phyloP scores from a whole-genome alignment of 2,329 filamentous ascomycete species.

The Xylariaceae sp. region DNA sequence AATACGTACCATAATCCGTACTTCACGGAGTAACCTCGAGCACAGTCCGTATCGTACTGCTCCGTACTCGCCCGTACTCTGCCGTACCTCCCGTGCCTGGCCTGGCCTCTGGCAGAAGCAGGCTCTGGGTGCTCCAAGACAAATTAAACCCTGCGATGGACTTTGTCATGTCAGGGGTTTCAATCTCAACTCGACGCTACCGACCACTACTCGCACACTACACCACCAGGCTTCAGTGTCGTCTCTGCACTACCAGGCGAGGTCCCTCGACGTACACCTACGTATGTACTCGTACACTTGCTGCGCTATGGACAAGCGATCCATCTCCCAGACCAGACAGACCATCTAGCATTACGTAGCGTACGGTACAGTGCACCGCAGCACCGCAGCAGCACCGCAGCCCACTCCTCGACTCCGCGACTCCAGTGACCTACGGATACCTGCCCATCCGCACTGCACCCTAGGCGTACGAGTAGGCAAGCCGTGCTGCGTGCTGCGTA shows the following conservation, averaged over 20 bases:
- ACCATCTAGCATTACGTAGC: not conserved
- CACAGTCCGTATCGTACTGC: not conserved
- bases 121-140: conserved; percentile 8
- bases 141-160: conserved; percentile 24
- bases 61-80: not conserved
- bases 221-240: not conserved
- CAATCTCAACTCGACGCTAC: not conserved
- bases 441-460: no score
- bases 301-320: no score
- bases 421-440: no score
- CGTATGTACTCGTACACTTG: not conserved
- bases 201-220: not conserved
- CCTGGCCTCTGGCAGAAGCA: not conserved
- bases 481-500: no score
- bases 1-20: not conserved
- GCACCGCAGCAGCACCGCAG: not conserved
- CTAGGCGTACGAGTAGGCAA: no score
- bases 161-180: conserved; percentile 18
- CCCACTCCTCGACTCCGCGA: no score
- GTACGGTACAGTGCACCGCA: not conserved
- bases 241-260: not conserved
- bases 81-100: not conserved
- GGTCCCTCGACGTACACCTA: not conserved
- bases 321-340: not conserved
- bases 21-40: no score